Conservation (phyloP, 2,329 filamentous ascomycete species). For the Laburnicola sp. region DNA sequence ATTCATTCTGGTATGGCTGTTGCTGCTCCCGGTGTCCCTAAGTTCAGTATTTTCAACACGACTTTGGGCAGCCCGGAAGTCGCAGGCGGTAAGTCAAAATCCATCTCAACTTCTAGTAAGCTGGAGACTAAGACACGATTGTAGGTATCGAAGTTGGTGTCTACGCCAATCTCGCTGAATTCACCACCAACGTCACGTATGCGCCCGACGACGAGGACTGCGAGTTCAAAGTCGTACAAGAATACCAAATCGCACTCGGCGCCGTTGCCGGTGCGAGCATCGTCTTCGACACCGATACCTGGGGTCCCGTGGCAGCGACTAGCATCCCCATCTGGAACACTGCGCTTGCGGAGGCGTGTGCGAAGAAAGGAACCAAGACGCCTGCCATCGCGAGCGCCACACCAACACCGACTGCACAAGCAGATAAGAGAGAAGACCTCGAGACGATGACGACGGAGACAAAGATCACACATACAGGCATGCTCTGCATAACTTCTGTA, state of each 20-base stretch:
- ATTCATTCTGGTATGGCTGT: constrained; percentile 48
- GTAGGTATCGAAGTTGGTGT: constrained; percentile 50
- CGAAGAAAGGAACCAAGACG: constrained; percentile 24
- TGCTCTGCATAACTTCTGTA: constrained; percentile 49
- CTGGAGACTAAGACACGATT: too few species aligned
- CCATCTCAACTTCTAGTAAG: too few species aligned
- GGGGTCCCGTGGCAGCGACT: constrained; percentile 55
- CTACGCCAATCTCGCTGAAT: constrained; percentile 59
- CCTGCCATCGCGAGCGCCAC: constrained; percentile 21
- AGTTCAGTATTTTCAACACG: constrained; percentile 1
- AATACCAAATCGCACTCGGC: constrained; percentile 57
- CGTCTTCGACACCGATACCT: constrained; percentile 49
- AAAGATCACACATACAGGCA: constrained; percentile 50
- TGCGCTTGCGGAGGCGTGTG: constrained; percentile 52
- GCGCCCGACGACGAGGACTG: constrained; percentile 47
- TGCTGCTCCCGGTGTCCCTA: neutral
- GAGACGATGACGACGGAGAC: constrained; percentile 49
- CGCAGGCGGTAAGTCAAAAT: constrained; percentile 42
- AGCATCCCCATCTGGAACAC: constrained; percentile 59
- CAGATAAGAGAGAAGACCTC: constrained; percentile 29
- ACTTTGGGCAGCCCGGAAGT: constrained; percentile 23
- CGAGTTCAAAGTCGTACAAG: constrained; percentile 52
- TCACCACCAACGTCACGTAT: constrained; percentile 56
- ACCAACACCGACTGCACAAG: constrained; percentile 16
- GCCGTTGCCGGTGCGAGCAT: constrained; percentile 59